A percentile compares a stretch with the other conserved stretches of the same genome.
These are phyloP conservation scores for Solanum chmielewskii DNA, from an alignment of 257 asterid species.

Conservation along the genomic window DNA sequence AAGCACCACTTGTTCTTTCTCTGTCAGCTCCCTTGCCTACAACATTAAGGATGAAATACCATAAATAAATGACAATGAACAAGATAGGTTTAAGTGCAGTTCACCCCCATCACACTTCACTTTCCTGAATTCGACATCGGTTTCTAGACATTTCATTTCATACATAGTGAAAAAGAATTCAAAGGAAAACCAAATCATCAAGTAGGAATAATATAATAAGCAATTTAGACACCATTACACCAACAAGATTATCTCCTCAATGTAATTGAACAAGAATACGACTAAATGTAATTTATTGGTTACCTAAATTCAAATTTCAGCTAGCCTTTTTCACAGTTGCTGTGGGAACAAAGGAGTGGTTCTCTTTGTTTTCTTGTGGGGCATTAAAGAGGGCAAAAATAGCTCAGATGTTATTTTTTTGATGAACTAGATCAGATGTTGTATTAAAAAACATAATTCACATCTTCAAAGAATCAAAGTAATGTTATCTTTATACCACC, in stretches of 20 bases:
- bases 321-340: background rate
- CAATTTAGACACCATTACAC: background rate
- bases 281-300: background rate
- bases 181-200: background rate
- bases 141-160: background rate
- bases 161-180: background rate
- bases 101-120: background rate
- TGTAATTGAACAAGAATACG: background rate
- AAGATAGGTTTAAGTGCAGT: background rate
- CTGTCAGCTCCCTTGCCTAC: constrained; percentile 55
- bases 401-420: background rate
- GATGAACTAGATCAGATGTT: background rate
- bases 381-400: background rate
- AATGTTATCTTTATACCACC: background rate
- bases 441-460: background rate
- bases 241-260: background rate
- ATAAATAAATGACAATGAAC: background rate
- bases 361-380: background rate
- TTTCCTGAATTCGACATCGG: background rate
- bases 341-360: background rate
- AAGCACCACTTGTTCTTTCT: constrained; percentile 64
- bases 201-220: background rate
- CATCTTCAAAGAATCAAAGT: background rate
- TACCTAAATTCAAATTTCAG: background rate
- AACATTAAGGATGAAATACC: background rate